Evolutionary conservation across 805 yeast species (phyloP).

Genomic region (Yamadazyma kitorensis): DNA sequence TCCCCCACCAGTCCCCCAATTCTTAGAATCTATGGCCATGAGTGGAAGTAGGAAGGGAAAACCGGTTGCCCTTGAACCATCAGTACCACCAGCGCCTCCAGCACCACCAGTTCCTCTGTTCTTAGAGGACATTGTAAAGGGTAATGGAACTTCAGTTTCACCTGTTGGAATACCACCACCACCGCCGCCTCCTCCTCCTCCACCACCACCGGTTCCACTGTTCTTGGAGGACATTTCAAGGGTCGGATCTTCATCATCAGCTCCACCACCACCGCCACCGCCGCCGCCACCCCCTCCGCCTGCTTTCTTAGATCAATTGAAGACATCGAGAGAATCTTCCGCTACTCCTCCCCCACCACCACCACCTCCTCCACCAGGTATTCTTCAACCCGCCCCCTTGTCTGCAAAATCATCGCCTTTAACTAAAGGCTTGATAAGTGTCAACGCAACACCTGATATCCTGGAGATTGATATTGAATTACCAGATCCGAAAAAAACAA

Average conservation of each 20-base stretch:
- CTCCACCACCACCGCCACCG: slow-evolving; percentile 19
- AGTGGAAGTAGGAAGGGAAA: too few relatives aligned
- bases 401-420: not conserved
- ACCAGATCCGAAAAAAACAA: slow-evolving; percentile 7
- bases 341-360: slow-evolving; percentile 19
- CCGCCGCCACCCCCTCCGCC: slow-evolving; percentile 24
- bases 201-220: slow-evolving; percentile 18
- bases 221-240: slow-evolving; percentile 7
- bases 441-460: not conserved
- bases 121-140: not conserved
- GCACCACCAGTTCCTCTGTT: slow-evolving; percentile 4
- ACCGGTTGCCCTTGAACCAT: slow-evolving; percentile 3
- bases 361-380: slow-evolving; percentile 14
- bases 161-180: slow-evolving; percentile 1
- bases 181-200: slow-evolving; percentile 16
- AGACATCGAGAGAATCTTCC: not conserved
- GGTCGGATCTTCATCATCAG: slow-evolving; percentile 3
- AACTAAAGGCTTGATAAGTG: not conserved
- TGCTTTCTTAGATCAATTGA: slow-evolving; percentile 7
- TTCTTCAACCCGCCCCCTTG: slow-evolving; percentile 3
- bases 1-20: slow-evolving; percentile 16
- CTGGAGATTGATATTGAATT: not conserved
- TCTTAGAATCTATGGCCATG: not conserved
- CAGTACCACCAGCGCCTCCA: slow-evolving; percentile 7
- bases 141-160: not conserved